A percentile compares a stretch with the other conserved stretches of the same genome.
Evolutionary conservation across 768 basidiomycete genomes (phyloP).

Genomic region (Trametes cingulata): DNA sequence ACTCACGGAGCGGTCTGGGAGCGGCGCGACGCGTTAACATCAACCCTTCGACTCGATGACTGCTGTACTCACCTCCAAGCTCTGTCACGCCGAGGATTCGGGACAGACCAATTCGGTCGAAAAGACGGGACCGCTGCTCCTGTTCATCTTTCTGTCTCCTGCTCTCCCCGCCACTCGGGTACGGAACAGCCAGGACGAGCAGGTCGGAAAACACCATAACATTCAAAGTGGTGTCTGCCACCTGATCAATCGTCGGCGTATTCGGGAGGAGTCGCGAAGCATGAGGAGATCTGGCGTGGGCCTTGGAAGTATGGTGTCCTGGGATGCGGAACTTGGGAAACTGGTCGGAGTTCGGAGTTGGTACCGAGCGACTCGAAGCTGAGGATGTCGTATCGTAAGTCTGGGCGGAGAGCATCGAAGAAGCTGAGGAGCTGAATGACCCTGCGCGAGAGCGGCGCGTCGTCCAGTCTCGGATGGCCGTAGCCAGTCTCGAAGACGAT

Average conservation of each 20-base stretch:
- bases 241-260: background rate
- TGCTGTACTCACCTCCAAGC: constrained; percentile 25
- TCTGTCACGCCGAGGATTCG: constrained; percentile 50
- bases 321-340: background rate
- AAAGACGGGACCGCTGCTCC: constrained; percentile 41
- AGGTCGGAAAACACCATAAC: constrained; percentile 70
- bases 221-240: constrained; percentile 28
- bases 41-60: background rate
- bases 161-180: constrained; percentile 2
- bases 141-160: constrained; percentile 26
- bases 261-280: background rate
- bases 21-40: too few species aligned
- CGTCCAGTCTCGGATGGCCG: constrained; percentile 48
- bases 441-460: constrained; percentile 42
- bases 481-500: constrained; percentile 8
- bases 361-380: constrained; percentile 8
- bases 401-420: constrained; percentile 15
- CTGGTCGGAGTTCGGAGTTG: constrained; percentile 14
- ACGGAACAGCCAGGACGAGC: constrained; percentile 54
- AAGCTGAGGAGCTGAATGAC: constrained; percentile 16
- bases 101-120: constrained; percentile 48
- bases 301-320: background rate
- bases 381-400: constrained; percentile 13
- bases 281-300: constrained; percentile 10
- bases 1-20: constrained; percentile 32